phyloP scores from a whole-genome alignment of 345 rosid genomes.

The Anacardium occidentale region DNA sequence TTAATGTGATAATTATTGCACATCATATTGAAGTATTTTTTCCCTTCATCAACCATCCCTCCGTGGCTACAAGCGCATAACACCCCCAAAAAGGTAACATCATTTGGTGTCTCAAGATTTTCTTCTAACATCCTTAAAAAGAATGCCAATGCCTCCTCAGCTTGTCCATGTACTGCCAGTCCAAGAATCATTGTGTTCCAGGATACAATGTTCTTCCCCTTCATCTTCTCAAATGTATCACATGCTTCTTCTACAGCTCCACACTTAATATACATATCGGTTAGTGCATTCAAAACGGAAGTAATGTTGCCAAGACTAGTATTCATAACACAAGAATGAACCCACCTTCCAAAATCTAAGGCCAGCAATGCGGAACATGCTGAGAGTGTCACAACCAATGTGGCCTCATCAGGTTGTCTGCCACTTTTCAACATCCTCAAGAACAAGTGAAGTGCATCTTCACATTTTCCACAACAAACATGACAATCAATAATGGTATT shows the following conservation, averaged over 20 bases:
- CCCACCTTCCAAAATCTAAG: constrained; percentile 39
- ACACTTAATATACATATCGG: constrained; percentile 52
- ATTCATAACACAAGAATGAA: constrained; percentile 24
- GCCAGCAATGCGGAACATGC: constrained; percentile 39
- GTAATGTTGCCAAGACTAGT: constrained; percentile 6
- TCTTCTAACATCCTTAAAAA: constrained; percentile 29
- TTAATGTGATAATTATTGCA: constrained; percentile 24
- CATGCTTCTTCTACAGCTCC: constrained; percentile 42
- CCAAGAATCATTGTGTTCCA: constrained; percentile 48
- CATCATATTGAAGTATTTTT: constrained; percentile 40
- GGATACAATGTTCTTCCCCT: constrained; percentile 27
- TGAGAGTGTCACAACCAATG: constrained; percentile 31
- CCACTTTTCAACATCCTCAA: constrained; percentile 26
- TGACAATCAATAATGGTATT: constrained; percentile 34
- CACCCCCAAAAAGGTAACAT: constrained; percentile 44
- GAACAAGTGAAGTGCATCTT: constrained; percentile 33
- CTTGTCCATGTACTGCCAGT: constrained; percentile 38
- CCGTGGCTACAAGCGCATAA: constrained; percentile 43
- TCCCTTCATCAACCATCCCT: constrained; percentile 45
- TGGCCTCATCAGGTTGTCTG: constrained; percentile 39
- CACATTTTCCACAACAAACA: constrained; percentile 21
- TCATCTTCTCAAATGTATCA: constrained; percentile 26
- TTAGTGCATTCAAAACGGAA: constrained; percentile 33
- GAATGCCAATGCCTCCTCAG: constrained; percentile 29
- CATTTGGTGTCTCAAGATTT: constrained; percentile 29